Conservation (phyloP, 805 yeast species). For the Dipodascus geniculatus region DNA sequence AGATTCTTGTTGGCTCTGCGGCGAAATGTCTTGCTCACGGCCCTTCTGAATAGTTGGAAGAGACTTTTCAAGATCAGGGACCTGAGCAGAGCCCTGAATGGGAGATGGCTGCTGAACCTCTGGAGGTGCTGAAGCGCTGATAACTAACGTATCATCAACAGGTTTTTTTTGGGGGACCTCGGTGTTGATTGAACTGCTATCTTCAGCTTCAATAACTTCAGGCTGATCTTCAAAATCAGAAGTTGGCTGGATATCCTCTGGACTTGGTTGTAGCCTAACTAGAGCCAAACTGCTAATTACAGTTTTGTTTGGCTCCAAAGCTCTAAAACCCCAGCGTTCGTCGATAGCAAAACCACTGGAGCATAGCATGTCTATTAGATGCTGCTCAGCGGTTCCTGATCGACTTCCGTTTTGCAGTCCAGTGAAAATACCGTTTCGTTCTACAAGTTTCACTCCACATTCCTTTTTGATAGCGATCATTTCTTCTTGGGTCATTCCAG, state of each 20-base stretch:
- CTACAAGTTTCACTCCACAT: conserved; percentile 56
- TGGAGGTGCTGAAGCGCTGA: neutral
- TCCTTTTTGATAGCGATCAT: conserved; percentile 58
- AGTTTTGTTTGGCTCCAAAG: conserved; percentile 78
- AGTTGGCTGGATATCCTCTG: neutral
- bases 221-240: neutral
- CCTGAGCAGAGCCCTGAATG: no score
- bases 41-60: no score
- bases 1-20: no score
- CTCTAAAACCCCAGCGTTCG: conserved; percentile 79
- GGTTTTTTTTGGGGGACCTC: neutral
- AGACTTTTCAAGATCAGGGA: no score
- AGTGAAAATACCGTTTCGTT: conserved; percentile 53
- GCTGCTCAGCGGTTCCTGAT: conserved; percentile 83
- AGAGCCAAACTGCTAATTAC: conserved; percentile 77
- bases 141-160: no score
- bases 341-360: conserved; percentile 64
- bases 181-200: neutral
- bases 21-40: no score
- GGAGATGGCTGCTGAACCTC: neutral
- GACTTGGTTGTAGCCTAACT: conserved; percentile 31
- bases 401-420: conserved; percentile 41
- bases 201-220: neutral
- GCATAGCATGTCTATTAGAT: conserved; percentile 87
- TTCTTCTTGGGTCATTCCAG: conserved; percentile 42